Evolutionary conservation across 2,329 filamentous ascomycete genomes (phyloP).

Genomic region (Colletotrichum tofieldiae): DNA sequence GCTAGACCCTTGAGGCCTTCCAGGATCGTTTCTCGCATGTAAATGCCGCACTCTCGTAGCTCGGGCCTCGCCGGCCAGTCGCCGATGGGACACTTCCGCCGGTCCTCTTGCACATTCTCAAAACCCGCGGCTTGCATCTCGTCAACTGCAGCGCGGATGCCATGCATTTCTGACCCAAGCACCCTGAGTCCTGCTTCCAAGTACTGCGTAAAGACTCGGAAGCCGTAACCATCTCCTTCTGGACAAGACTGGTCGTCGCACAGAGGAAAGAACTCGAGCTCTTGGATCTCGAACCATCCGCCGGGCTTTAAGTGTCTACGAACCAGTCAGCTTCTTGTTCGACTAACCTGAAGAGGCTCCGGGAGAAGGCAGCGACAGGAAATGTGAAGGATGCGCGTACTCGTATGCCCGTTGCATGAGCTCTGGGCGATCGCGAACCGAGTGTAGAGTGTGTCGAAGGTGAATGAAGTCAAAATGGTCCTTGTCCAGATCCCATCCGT

Average conservation of each 20-base stretch:
- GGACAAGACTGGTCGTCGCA: constrained; percentile 63
- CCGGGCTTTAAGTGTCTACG: constrained; percentile 66
- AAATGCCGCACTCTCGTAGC: constrained; percentile 56
- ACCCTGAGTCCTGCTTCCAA: constrained; percentile 58
- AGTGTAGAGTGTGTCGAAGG: constrained; percentile 63
- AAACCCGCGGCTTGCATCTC: constrained; percentile 61
- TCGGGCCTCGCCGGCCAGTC: constrained; percentile 62
- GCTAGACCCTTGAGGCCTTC: constrained; percentile 58
- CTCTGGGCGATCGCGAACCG: constrained; percentile 58
- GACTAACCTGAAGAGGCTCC: not conserved
- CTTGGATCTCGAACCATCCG: constrained; percentile 66
- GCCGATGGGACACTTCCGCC: constrained; percentile 65
- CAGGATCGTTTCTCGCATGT: constrained; percentile 60
- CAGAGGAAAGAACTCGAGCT: constrained; percentile 58
- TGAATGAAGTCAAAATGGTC: constrained; percentile 66
- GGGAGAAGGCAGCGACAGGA: not conserved
- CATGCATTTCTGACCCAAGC: constrained; percentile 60
- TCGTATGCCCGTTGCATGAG: constrained; percentile 61
- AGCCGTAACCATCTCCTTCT: constrained; percentile 59
- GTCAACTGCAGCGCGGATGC: constrained; percentile 53
- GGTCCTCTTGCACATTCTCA: constrained; percentile 55
- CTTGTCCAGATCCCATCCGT: constrained; percentile 64
- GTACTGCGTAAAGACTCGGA: constrained; percentile 62
- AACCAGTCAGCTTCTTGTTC: not conserved
- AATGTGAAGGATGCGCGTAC: constrained; percentile 49